These are phyloP conservation scores for Penicillium aurantiogriseum DNA, from an alignment of 2,329 filamentous ascomycete genomes.

Conservation along the genomic window DNA sequence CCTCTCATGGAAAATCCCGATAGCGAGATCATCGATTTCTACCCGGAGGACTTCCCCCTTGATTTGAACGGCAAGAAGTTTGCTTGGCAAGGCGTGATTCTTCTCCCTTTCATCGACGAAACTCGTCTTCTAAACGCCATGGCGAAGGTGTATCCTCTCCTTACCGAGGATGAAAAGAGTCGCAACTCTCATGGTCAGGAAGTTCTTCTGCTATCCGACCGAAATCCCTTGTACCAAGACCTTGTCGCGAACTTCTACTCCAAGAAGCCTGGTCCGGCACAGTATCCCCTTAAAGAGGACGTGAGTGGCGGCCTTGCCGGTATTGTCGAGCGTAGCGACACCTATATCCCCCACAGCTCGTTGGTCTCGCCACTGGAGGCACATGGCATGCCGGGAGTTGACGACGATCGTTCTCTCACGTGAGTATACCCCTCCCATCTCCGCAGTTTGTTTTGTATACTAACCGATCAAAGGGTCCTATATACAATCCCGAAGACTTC, in stretches of 20 bases:
- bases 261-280: slow-evolving; percentile 70
- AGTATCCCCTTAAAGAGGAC: slow-evolving; percentile 71
- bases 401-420: slow-evolving; percentile 84
- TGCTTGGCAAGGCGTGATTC: slow-evolving; percentile 92
- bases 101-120: slow-evolving; percentile 96
- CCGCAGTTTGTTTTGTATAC: slow-evolving; percentile 1
- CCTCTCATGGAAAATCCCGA: slow-evolving; percentile 83
- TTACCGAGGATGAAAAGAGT: slow-evolving; percentile 71
- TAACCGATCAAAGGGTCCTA: slow-evolving; percentile 62
- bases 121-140: slow-evolving; percentile 79
- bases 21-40: slow-evolving; percentile 95
- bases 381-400: slow-evolving; percentile 70
- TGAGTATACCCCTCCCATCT: slow-evolving; percentile 46
- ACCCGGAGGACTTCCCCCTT: slow-evolving; percentile 88
- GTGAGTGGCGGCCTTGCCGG: slow-evolving; percentile 77
- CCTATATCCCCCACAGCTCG: slow-evolving; percentile 79
- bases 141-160: slow-evolving; percentile 73
- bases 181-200: slow-evolving; percentile 81
- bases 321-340: slow-evolving; percentile 74
- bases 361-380: slow-evolving; percentile 75
- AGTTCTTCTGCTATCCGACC: slow-evolving; percentile 78
- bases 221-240: slow-evolving; percentile 81
- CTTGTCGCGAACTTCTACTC: slow-evolving; percentile 85
- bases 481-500: slow-evolving; percentile 76
- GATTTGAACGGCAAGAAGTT: slow-evolving; percentile 98